Percentiles rank a stretch among this genome's conserved stretches.
Evolutionary conservation across 179 eudicot species (phyloP).

Genomic region (Heliamphora pulchella): DNA sequence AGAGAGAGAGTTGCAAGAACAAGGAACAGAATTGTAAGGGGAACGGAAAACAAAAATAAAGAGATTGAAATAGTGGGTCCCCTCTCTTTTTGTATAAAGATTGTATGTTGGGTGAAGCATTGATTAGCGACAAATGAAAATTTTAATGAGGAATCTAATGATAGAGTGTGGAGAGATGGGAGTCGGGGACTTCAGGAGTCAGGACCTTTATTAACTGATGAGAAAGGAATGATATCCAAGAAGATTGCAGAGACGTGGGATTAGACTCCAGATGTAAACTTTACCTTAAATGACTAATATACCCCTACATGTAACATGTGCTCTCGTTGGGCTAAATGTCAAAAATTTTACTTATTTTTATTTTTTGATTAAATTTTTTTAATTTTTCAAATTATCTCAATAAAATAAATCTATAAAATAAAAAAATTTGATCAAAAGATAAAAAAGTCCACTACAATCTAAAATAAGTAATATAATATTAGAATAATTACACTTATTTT

Average conservation of each 20-base stretch:
- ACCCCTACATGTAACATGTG: too few relatives aligned
- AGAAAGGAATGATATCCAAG: conserved; percentile 15
- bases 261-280: conserved; percentile 10
- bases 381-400: too few relatives aligned
- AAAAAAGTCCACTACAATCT: too few relatives aligned
- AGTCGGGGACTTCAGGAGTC: background rate
- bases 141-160: conserved; percentile 18
- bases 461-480: too few relatives aligned
- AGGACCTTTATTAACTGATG: background rate
- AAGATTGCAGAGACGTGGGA: conserved; percentile 10
- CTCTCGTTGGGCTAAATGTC: too few relatives aligned
- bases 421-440: too few relatives aligned
- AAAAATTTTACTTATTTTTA: too few relatives aligned
- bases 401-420: too few relatives aligned
- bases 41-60: conserved; percentile 7
- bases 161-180: conserved; percentile 13
- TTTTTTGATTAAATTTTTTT: too few relatives aligned
- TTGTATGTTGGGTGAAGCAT: conserved; percentile 15
- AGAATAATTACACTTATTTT: too few relatives aligned
- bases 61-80: conserved; percentile 21
- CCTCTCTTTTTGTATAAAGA: conserved; percentile 21
- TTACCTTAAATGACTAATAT: background rate
- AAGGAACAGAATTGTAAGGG: background rate
- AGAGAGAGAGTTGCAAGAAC: background rate
- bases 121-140: conserved; percentile 5